phyloP scores from a whole-genome alignment of 1,284 basidiomycete species.

The Apiotrichum siamense region DNA sequence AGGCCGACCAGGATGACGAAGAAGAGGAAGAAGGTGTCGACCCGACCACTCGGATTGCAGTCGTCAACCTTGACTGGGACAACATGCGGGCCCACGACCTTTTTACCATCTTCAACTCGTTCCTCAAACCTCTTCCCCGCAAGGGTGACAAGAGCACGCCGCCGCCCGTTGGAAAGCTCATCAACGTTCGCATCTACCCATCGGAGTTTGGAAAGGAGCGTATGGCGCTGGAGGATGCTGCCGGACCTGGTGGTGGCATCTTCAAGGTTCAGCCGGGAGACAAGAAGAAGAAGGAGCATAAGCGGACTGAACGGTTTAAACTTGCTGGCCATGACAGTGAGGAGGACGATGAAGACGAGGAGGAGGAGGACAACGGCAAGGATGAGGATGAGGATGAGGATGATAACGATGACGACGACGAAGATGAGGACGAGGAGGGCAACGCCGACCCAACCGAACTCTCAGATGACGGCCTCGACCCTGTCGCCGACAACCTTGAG shows the following conservation, averaged over 20 bases:
- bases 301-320: conserved; percentile 13
- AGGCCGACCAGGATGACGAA: conserved; percentile 37
- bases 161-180: conserved; percentile 56
- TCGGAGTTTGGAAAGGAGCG: conserved; percentile 89
- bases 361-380: conserved; percentile 20
- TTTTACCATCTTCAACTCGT: conserved; percentile 87
- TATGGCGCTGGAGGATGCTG: conserved; percentile 77
- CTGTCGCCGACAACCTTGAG: conserved; percentile 30
- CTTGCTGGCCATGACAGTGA: conserved; percentile 12
- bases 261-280: conserved; percentile 50
- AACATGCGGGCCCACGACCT: conserved; percentile 84
- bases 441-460: conserved; percentile 49
- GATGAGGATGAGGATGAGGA: conserved; percentile 33
- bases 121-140: conserved; percentile 51
- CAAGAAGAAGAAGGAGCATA: conserved; percentile 16
- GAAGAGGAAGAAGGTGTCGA: conserved; percentile 36
- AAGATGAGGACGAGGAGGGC: conserved; percentile 23
- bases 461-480: conserved; percentile 14
- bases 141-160: conserved; percentile 33
- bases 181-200: conserved; percentile 78
- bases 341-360: conserved; percentile 17
- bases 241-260: conserved; percentile 83
- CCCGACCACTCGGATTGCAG: conserved; percentile 68
- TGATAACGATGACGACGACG: conserved; percentile 29
- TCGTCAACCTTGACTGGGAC: conserved; percentile 99